phyloP scores from a whole-genome alignment of 129 eudicot genomes.

The Escallonia herrerae region DNA sequence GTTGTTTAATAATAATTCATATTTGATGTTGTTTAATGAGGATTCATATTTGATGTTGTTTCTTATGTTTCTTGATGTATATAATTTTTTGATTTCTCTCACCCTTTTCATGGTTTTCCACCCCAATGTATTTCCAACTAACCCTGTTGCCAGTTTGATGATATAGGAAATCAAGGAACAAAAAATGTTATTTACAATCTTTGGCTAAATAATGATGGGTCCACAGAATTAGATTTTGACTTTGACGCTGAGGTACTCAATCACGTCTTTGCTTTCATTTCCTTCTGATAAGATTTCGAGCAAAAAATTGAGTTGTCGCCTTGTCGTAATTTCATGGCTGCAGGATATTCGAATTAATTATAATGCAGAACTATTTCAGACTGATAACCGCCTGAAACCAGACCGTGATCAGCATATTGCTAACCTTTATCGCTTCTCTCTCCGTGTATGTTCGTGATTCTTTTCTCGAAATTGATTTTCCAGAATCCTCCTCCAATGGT shows the following conservation, averaged over 20 bases:
- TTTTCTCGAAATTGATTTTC: not conserved
- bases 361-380: slow-evolving; percentile 21
- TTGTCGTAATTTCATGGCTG: not conserved
- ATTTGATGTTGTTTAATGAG: no score
- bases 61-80: no score
- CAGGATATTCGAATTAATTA: slow-evolving; percentile 47
- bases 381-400: slow-evolving; percentile 9
- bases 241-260: slow-evolving; percentile 43
- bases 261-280: slow-evolving; percentile 1
- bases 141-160: slow-evolving; percentile 47
- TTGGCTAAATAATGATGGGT: slow-evolving; percentile 64
- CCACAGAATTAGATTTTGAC: slow-evolving; percentile 48
- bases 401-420: slow-evolving; percentile 42
- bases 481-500: not conserved
- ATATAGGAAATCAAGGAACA: slow-evolving; percentile 79
- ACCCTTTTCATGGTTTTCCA: slow-evolving; percentile 3
- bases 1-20: no score
- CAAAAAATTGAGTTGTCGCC: slow-evolving; percentile 4
- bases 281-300: not conserved
- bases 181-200: slow-evolving; percentile 72
- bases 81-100: no score
- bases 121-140: not conserved
- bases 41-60: no score
- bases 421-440: slow-evolving; percentile 38
- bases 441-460: slow-evolving; percentile 37